A percentile compares a stretch with the other conserved stretches of the same genome.
phyloP scores from a whole-genome alignment of 2,329 filamentous ascomycete genomes.

The Emmonsia crescens region DNA sequence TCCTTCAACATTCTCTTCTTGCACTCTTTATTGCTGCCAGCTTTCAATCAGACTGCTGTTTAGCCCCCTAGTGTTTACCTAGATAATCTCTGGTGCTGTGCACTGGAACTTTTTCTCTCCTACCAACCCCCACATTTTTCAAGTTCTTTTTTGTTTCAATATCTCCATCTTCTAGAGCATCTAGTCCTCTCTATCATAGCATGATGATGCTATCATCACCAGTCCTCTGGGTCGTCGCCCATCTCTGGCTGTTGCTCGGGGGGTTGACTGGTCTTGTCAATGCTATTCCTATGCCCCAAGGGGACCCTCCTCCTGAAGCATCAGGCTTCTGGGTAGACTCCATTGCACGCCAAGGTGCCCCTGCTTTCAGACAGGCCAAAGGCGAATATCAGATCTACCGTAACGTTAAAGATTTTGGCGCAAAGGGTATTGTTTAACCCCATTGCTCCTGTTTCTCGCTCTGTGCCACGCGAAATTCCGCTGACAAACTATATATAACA shows the following conservation, averaged over 20 bases:
- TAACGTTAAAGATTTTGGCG: slow-evolving; percentile 67
- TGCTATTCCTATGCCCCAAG: slow-evolving; percentile 23
- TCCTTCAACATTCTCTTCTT: background rate
- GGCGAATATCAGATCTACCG: slow-evolving; percentile 59
- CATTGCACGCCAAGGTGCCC: slow-evolving; percentile 57
- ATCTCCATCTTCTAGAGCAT: background rate
- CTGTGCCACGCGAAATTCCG: slow-evolving; percentile 24
- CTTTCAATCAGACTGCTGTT: background rate
- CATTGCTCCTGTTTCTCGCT: background rate
- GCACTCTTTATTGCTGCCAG: background rate
- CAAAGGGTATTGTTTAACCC: slow-evolving; percentile 48
- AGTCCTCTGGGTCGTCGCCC: slow-evolving; percentile 14
- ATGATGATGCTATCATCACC: background rate
- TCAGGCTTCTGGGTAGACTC: slow-evolving; percentile 57
- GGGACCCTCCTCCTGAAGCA: slow-evolving; percentile 8
- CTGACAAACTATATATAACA: slow-evolving; percentile 1
- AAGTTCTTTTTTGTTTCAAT: background rate
- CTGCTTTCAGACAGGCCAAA: slow-evolving; percentile 48
- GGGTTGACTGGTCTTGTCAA: slow-evolving; percentile 19
- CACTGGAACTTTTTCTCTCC: background rate
- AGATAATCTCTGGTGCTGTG: background rate
- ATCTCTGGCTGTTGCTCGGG: slow-evolving; percentile 25
- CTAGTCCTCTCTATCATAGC: background rate
- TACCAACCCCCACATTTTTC: background rate
- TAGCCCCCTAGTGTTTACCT: background rate